Evolutionary conservation across 805 yeast genomes (phyloP), one percentile per base, ranked within the genome.

Genomic region (Wilhelminamyces savonicus): DNA sequence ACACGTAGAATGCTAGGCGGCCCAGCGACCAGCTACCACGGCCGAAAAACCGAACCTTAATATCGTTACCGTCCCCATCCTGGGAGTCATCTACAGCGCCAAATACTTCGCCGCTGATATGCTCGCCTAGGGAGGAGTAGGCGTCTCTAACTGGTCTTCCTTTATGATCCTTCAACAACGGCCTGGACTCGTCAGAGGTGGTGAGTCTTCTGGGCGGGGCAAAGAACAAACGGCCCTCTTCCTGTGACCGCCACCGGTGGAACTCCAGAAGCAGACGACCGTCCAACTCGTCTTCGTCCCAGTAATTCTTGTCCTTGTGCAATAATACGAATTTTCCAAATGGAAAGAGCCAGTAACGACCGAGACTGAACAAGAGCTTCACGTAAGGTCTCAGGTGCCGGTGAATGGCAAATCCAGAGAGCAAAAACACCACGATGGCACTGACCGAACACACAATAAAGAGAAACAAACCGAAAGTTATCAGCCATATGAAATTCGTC

Each of bases 21-120:
- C 95, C 95, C 13, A 78, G 50, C 12, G 80, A 78, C 97, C 97
- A 92, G 41, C 76, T 62, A 21, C 97, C 97, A 52, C 97, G 70
- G 21, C 97, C 97, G 52, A 92, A 90, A 28, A 76, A 64, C 35
- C 97, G 69, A 14, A 54, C 51, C 52, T 62, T 58, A 50, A 74
- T 52, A 43, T 56, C 62, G 34, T 43, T 36, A 5, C 30, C 39
- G 26, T 46, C 43, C 9, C 32, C 39, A 16, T 37, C 40, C 13
- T 44, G 36, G 4, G 35, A 49, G 6, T 39, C 50, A 8, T 42
- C 53, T 9, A 33, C 37, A 12, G 40, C 48, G 17, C 30, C 40
- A 3, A 35, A 37, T 12, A 37, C 32, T 12, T 32, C 39, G 11
- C 39, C 42, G 21, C 30, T 31, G 4, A 10, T 16, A 11, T 23